Base-by-base conservation (phyloP, 2,329 filamentous ascomycete genomes). In the Calonectria pseudoreteaudii region DNA sequence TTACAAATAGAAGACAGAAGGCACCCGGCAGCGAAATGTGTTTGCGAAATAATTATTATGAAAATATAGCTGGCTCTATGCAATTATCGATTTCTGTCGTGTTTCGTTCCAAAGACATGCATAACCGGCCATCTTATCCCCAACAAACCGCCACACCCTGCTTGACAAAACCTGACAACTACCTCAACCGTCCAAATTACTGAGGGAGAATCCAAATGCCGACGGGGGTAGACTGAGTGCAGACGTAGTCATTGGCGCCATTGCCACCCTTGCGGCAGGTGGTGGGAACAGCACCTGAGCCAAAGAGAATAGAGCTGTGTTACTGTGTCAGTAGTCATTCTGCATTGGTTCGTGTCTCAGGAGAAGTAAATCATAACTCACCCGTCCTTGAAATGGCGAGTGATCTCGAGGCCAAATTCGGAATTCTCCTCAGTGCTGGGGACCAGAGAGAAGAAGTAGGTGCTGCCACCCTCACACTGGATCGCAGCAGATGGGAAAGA, bases 201-300 rank as follows among this genome's bases (percentile, higher is more conserved):
- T 58, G 52, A 13, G 52, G 52, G 20, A 18, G 30, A 30, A 58
- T 58, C 52, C 52, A 71, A 28, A 71, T 71, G 20, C 69, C 69
- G 36, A 71, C 69, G 47, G 69, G 62, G n/a, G 69, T 71, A 56
- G 69, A 47, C 62, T 71, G 69, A n/a, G 69, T 71, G 62, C 69
- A 71, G 50, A 71, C 69, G 20, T 71, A 71, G 62, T 71, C 69
- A 20, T 28, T 67, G 14, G 69, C 26, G 20, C 69, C 69, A 14
- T 71, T 71, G 20, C 69, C 69, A 66, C 69, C 69, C 28, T 18
- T 30, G 38, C 69, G 69, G 69, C 69, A 71, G 31, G 62, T 65
- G 50, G 69, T 71, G 13, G 69, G 69, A 23, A 58, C 52, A 34
- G 52, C 52, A 20, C 52, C 52, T 8, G 30, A 36, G 30, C 52